Base-by-base conservation (phyloP, 2,329 filamentous ascomycete species). In the Curvularia lunata region DNA sequence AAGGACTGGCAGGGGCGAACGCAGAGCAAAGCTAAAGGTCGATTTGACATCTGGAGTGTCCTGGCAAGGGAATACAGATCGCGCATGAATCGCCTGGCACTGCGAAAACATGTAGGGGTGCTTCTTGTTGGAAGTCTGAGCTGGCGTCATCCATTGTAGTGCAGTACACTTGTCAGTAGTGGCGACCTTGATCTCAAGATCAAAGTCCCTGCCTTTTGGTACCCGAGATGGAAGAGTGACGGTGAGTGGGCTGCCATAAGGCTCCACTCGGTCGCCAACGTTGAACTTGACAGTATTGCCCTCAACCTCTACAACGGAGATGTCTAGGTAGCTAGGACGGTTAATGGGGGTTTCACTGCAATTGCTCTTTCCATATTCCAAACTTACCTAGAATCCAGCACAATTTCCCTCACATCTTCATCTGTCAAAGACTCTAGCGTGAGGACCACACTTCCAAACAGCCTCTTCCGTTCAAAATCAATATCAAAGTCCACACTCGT, bases 21-120 rank as follows among this genome's bases (percentile, higher is more conserved):
- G 88, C 72, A 99, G 89, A 71, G 89, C 90, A 81, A 97, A 97
- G 62, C 88, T 88, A 78, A 93, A 92, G 1, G 92, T 96, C n/a
- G 91, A 92, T 82, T 99, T 99, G 70, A 97, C 91, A 75, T 97
- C 94, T 3, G 95, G 95, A 0, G 95, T 98, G 74, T 99, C 95
- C 80, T 98, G 94, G 78, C 94, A 98, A 6, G 95, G 95, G 77
- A 98, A 96, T 60, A 98, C 86, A 47, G 92, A 96, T 59, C 95
- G 88, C 42, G 91, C 92, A 72, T 98, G 93, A 71, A 97, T 98
- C 52, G 94, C 93, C 82, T 99, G 94, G 77, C 93, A 97, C 81
- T 98, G 95, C 43, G 91, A 96, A 81, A 98, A 98, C 88, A 98
- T 94, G 79, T 97, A 98, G 1, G 94, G 94, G 66, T 96, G 90